Evolutionary conservation across 306 rosid species (phyloP), one percentile per base, ranked within the genome.

Genomic region (Quercus mongolica): DNA sequence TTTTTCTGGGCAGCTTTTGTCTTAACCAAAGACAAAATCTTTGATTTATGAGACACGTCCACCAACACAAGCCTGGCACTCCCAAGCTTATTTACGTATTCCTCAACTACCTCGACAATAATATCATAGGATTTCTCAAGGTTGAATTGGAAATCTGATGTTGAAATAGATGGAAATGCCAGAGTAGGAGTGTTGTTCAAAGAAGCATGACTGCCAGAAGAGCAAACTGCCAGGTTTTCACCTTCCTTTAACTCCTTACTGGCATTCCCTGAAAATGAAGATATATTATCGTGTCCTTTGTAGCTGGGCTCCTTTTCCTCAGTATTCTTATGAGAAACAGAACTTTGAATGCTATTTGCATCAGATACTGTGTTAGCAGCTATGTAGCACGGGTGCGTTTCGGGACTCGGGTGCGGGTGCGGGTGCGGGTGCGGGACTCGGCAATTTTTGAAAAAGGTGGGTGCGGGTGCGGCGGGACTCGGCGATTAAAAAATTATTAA

Each of bases 131-230:
- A 97, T 85, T 86, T 92, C 57, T 90, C 96, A 69, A 68, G 86
- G 86, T 87, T 80, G 78, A 95, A 95, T 65, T 92, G 90, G 77
- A 92, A 95, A 88, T 91, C 98, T 74, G 98, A 78, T 35, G 98
- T 95, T 28, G 98, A 95, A 87, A 92, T 85, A 57, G 98, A 95
- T 35, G 99, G 99, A 86, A 92, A 95, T 41, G 97, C 98, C 51
- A 91, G 84, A n/a, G 94, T 89, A 51, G 90, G 93, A 78, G 86
- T 67, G 84, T 90, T 74, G 51, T 77, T 75, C 28, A 49, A 28
- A 73, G 86, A 83, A 82, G 62, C 73, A 54, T 28, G 78, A 79
- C 63, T 44, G 41, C 69, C 81, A 52, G 63, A 14, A 77, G 84
- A 78, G 57, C 61, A 73, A 49, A 72, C 73, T 31, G 74, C 70